Conservation (phyloP, 2,329 filamentous ascomycete species). For the Aspergillus intermedius region DNA sequence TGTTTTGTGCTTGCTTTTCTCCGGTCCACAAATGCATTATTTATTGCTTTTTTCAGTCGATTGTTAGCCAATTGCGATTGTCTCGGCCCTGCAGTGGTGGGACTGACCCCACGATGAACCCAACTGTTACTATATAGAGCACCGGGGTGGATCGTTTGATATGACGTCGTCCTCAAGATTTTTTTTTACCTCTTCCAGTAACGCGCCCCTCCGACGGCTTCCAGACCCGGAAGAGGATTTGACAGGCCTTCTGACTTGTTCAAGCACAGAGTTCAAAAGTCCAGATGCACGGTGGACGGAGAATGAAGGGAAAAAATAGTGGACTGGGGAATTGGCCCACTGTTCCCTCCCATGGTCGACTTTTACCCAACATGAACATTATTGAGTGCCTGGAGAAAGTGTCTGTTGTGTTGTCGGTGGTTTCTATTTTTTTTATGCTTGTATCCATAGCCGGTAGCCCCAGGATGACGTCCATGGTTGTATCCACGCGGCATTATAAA, state of each 20-base stretch:
- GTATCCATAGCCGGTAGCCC: neutral
- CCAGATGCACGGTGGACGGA: neutral
- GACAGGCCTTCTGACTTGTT: too few relatives aligned
- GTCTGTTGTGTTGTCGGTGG: neutral
- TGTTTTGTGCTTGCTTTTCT: neutral
- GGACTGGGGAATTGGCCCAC: conserved; percentile 3
- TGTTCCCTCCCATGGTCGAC: conserved; percentile 11
- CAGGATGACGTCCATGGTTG: conserved; percentile 7
- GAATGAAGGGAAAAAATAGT: neutral
- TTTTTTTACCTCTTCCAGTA: too few relatives aligned
- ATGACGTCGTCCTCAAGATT: too few relatives aligned
- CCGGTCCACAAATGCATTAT: neutral
- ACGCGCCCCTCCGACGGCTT: too few relatives aligned
- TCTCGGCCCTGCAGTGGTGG: too few relatives aligned
- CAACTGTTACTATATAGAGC: too few relatives aligned
- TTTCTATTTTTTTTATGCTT: conserved; percentile 12
- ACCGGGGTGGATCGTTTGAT: too few relatives aligned
- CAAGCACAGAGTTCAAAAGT: too few relatives aligned
- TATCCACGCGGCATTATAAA: conserved; percentile 18
- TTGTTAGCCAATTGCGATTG: too few relatives aligned
- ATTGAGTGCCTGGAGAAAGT: neutral
- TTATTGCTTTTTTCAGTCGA: too few relatives aligned
- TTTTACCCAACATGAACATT: conserved; percentile 3
- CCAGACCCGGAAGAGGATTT: too few relatives aligned
- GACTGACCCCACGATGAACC: too few relatives aligned